phyloP scores from a whole-genome alignment of 169 alveolate species.

The Cyclospora cayetanensis region DNA sequence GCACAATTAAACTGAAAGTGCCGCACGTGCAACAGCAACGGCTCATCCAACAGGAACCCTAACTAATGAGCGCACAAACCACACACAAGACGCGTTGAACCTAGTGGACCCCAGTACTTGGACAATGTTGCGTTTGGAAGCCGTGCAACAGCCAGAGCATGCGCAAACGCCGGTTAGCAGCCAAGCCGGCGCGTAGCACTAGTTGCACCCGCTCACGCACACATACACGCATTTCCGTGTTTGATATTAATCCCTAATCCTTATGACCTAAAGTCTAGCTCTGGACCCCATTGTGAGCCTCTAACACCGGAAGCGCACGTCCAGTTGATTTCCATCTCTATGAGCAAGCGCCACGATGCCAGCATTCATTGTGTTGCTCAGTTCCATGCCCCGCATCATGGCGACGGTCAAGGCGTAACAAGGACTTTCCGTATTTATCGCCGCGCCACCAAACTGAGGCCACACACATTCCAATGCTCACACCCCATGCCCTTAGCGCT shows the following conservation, averaged over 20 bases:
- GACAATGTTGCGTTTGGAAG: no score
- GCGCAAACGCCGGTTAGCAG: neutral
- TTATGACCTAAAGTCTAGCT: neutral
- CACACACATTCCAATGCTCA: no score
- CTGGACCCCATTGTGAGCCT: neutral
- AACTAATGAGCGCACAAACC: neutral
- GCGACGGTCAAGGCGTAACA: neutral
- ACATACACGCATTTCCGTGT: neutral
- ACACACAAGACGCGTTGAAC: no score
- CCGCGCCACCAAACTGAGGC: neutral
- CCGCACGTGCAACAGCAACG: slow-evolving; percentile 28
- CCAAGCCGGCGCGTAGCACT: neutral
- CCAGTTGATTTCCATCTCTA: neutral
- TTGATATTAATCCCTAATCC: neutral
- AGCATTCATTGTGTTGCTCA: neutral
- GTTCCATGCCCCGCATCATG: neutral
- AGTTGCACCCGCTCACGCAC: neutral
- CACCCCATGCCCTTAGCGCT: neutral
- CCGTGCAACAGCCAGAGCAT: neutral
- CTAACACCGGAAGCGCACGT: no score
- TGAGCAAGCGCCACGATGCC: neutral
- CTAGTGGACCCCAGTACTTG: no score
- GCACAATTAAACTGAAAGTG: slow-evolving; percentile 4
- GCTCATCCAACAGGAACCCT: slow-evolving; percentile 35
- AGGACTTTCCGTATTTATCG: neutral